phyloP scores from a whole-genome alignment of 345 rosid species.

The Aegle marmelos region DNA sequence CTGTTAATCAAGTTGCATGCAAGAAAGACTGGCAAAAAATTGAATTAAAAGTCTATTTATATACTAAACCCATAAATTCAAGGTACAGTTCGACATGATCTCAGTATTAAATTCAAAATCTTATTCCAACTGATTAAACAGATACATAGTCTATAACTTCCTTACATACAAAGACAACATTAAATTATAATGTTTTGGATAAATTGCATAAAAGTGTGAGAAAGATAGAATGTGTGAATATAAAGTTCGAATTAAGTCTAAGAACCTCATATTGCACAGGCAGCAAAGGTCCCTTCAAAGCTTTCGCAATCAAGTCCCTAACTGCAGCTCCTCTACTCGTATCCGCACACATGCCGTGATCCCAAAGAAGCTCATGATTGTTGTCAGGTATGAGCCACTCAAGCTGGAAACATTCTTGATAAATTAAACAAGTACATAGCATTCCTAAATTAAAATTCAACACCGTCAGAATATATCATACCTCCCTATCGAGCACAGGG shows the following conservation, averaged over 20 bases:
- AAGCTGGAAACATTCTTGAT: conserved; percentile 44
- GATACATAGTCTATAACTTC: background rate
- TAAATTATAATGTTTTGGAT: background rate
- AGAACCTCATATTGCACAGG: conserved; percentile 83
- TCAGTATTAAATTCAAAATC: background rate
- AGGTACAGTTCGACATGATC: background rate
- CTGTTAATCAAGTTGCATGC: background rate
- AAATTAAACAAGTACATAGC: conserved; percentile 7
- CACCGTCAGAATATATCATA: conserved; percentile 12
- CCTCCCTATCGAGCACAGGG: conserved; percentile 84
- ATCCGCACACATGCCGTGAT: conserved; percentile 97
- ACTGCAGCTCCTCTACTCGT: conserved; percentile 92
- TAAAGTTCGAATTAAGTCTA: conserved; percentile 5
- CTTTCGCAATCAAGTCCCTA: conserved; percentile 80
- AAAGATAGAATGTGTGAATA: background rate
- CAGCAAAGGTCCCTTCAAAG: conserved; percentile 73
- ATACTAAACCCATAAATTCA: background rate
- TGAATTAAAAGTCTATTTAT: background rate
- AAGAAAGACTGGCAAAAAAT: background rate
- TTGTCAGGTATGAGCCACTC: conserved; percentile 94
- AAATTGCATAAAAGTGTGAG: background rate
- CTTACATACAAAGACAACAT: background rate
- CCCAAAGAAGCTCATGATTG: conserved; percentile 97
- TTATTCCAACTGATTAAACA: background rate
- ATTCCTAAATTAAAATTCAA: conserved; percentile 8